phyloP scores from a whole-genome alignment of 148 eudicot species.

The Spergularia marina region DNA sequence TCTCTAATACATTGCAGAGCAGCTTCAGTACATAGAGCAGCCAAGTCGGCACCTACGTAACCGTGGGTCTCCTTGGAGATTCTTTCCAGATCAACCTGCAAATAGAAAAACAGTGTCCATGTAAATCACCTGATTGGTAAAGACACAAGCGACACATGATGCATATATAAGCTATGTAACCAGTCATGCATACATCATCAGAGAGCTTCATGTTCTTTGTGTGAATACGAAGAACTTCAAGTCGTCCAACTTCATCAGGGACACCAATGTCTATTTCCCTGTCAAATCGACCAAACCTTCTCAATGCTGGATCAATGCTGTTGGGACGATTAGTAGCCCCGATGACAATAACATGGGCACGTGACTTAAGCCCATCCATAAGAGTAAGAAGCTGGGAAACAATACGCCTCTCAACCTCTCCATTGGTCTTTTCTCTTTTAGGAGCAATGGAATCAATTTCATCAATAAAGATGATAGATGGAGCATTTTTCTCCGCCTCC shows the following conservation, averaged over 20 bases:
- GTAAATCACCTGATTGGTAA: background rate
- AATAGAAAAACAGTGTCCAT: background rate
- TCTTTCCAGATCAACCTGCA: conserved; percentile 77
- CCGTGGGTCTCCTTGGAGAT: conserved; percentile 89
- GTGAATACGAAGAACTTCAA: conserved; percentile 87
- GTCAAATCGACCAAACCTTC: conserved; percentile 90
- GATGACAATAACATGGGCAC: conserved; percentile 86
- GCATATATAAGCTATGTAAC: background rate
- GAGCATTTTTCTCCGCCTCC: conserved; percentile 94
- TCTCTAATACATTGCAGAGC: conserved; percentile 91
- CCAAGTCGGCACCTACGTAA: conserved; percentile 83
- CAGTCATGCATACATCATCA: conserved; percentile 53
- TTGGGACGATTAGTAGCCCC: conserved; percentile 95
- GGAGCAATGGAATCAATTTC: conserved; percentile 95
- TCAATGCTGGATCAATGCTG: conserved; percentile 85
- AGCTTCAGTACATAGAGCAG: conserved; percentile 88
- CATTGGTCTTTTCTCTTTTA: conserved; percentile 83
- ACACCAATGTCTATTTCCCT: conserved; percentile 93
- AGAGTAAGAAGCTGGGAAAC: conserved; percentile 89
- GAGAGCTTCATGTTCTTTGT: conserved; percentile 92
- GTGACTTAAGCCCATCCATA: conserved; percentile 89
- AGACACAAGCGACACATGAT: too few species aligned
- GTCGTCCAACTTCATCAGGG: conserved; percentile 86
- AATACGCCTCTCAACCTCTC: conserved; percentile 93
- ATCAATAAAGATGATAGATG: conserved; percentile 82